Evolutionary conservation across 2,329 filamentous ascomycete species (phyloP), one percentile per base, ranked within the genome.

Genomic region (Aspergillus fumigatiaffinis): DNA sequence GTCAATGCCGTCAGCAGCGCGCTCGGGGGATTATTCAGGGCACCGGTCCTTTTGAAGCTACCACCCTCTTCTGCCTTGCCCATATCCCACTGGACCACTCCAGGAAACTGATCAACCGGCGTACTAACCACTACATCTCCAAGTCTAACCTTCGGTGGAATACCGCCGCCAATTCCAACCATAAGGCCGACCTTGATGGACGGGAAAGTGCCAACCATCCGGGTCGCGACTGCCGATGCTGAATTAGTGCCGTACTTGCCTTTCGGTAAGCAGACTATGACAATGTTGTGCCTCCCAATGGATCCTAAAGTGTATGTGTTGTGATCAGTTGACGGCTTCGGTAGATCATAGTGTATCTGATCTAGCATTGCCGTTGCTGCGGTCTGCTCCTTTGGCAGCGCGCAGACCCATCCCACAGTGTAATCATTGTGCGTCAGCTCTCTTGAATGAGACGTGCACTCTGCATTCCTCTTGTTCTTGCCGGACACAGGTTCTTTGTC

Each of bases 341-440:
- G 54, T 21, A 62, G 23, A 42, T 29, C 17, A 1, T 44, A 32
- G 53, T 68, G 66, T 26, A 46, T 50, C 26, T 52, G 17, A 46
- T 66, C 63, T 21, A 67, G 44, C 57, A 65, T 65, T 7, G 55
- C 52, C n/a, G 62, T 62, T 32, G 63, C 63, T 2, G 66, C 66
- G 9, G 61, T 64, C 46, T 57, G 62, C 55, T 67, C 69, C 5
- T 60, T 53, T 1, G 62, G 58, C 5, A 66, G 38, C 10, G 63
- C 57, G 25, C 60, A 66, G 51, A 67, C 50, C 57, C 58, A 63
- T 35, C 65, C 63, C 23, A 68, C 50, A 5, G 60, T 65, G 44
- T 66, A 66, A 51, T 62, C 51, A 4, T 60, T 32, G 41, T 60
- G 54, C 4, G 10, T 14, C 10, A 32, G 29, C 10, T 32, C 10